phyloP scores from a whole-genome alignment of 1,139 yeast genomes.

The Zygosaccharomyces sapae region DNA sequence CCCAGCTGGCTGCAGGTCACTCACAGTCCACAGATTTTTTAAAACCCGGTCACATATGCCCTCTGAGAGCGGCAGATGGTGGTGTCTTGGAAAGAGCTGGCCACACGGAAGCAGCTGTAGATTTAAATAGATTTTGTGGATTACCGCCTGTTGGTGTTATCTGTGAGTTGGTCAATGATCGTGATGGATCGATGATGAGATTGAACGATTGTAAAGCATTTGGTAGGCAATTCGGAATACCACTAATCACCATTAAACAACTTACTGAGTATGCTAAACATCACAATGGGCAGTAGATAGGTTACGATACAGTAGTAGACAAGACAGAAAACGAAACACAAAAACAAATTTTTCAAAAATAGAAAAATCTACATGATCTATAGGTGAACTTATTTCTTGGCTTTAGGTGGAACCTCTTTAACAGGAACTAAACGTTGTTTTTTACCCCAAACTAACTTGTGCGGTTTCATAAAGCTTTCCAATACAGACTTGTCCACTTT shows the following conservation, averaged over 20 bases:
- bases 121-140: conserved; percentile 72
- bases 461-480: conserved; percentile 76
- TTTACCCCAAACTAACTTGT: conserved; percentile 70
- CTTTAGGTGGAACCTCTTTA: conserved; percentile 48
- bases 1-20: conserved; percentile 58
- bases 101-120: conserved; percentile 98
- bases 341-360: no score
- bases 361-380: conserved; percentile 5
- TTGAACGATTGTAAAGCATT: conserved; percentile 78
- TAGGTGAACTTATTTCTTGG: conserved; percentile 7
- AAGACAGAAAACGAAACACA: neutral
- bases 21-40: conserved; percentile 62
- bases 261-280: conserved; percentile 37
- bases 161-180: conserved; percentile 89
- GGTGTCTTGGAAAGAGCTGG: conserved; percentile 80
- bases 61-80: conserved; percentile 86
- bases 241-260: conserved; percentile 77
- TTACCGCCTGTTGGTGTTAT: conserved; percentile 86
- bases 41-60: conserved; percentile 92
- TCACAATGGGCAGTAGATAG: neutral
- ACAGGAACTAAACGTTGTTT: conserved; percentile 67
- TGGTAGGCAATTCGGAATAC: conserved; percentile 57
- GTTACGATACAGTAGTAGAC: neutral
- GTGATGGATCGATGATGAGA: conserved; percentile 95
- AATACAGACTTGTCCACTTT: conserved; percentile 63